phyloP scores from a whole-genome alignment of 1,139 yeast species.

The Arxiozyma bovina region DNA sequence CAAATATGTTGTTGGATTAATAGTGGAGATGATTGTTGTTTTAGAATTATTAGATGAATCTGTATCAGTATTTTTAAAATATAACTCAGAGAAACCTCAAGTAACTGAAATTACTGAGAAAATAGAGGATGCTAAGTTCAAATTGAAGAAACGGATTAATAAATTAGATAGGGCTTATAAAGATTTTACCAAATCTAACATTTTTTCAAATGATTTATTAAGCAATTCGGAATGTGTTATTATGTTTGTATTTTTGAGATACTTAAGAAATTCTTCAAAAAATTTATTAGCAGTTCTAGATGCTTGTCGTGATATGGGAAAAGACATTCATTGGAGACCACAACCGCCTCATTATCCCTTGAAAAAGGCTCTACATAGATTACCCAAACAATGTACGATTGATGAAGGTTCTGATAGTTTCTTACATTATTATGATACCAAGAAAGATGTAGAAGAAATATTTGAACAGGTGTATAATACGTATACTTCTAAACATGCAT shows the following conservation, averaged over 20 bases:
- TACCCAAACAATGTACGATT: slow-evolving; percentile 36
- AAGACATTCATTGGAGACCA: slow-evolving; percentile 29
- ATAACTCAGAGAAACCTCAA: slow-evolving; percentile 4
- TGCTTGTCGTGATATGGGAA: slow-evolving; percentile 14
- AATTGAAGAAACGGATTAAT: slow-evolving; percentile 25
- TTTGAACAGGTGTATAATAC: slow-evolving; percentile 37
- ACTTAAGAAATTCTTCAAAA: slow-evolving; percentile 34
- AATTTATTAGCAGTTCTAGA: slow-evolving; percentile 23
- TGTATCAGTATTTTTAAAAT: slow-evolving; percentile 11
- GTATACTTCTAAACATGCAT: slow-evolving; percentile 34
- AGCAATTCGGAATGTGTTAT: slow-evolving; percentile 30
- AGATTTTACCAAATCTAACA: slow-evolving; percentile 30
- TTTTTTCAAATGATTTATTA: slow-evolving; percentile 31
- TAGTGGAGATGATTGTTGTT: slow-evolving; percentile 28
- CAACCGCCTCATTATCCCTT: slow-evolving; percentile 36
- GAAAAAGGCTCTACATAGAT: slow-evolving; percentile 34
- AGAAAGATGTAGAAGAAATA: slow-evolving; percentile 41
- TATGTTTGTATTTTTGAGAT: slow-evolving; percentile 32
- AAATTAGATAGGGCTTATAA: slow-evolving; percentile 32
- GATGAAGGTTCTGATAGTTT: slow-evolving; percentile 43
- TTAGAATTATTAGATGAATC: slow-evolving; percentile 22
- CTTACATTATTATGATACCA: slow-evolving; percentile 36
- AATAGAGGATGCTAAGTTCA: slow-evolving; percentile 12
- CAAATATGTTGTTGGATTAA: slow-evolving; percentile 23
- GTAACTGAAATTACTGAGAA: slow-evolving; percentile 5